Evolutionary conservation across 2,329 filamentous ascomycete genomes (phyloP).

Genomic region (Lasiodiplodia sp.): DNA sequence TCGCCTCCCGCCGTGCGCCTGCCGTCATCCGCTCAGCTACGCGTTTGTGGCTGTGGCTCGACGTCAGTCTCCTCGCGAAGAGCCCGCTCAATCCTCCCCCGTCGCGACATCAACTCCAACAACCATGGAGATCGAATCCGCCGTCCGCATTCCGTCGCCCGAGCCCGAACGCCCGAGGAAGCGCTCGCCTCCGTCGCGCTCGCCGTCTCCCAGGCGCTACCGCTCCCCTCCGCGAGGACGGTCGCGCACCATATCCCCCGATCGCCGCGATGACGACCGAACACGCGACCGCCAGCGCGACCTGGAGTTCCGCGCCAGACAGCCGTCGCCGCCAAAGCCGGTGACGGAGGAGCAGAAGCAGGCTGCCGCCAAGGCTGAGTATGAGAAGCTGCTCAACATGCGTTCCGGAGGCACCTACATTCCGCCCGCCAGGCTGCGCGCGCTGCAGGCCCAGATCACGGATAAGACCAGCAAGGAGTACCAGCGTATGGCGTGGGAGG

Average conservation of each 20-base stretch:
- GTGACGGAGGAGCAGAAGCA: conserved; percentile 82
- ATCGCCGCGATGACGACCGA: conserved; percentile 54
- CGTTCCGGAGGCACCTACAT: conserved; percentile 97
- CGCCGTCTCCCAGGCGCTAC: conserved; percentile 60
- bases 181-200: conserved; percentile 63
- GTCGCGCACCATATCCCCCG: conserved; percentile 27
- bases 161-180: conserved; percentile 58
- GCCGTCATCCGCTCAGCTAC: conserved; percentile 7
- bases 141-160: conserved; percentile 67
- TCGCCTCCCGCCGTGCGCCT: conserved; percentile 4
- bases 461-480: conserved; percentile 97
- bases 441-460: conserved; percentile 94
- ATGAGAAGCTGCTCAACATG: conserved; percentile 89
- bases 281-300: conserved; percentile 57
- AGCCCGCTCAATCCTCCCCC: background rate
- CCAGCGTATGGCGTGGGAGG: conserved; percentile 99
- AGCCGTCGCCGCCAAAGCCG: conserved; percentile 60
- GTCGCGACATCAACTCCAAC: background rate
- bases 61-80: background rate
- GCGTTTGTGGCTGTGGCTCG: conserved; percentile 5
- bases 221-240: conserved; percentile 52
- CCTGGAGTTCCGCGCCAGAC: conserved; percentile 49
- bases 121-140: conserved; percentile 53
- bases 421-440: conserved; percentile 86
- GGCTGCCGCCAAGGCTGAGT: conserved; percentile 87